These are phyloP conservation scores for Dactylellina leptospora DNA, from an alignment of 2,329 filamentous ascomycete genomes.

Conservation along the genomic window DNA sequence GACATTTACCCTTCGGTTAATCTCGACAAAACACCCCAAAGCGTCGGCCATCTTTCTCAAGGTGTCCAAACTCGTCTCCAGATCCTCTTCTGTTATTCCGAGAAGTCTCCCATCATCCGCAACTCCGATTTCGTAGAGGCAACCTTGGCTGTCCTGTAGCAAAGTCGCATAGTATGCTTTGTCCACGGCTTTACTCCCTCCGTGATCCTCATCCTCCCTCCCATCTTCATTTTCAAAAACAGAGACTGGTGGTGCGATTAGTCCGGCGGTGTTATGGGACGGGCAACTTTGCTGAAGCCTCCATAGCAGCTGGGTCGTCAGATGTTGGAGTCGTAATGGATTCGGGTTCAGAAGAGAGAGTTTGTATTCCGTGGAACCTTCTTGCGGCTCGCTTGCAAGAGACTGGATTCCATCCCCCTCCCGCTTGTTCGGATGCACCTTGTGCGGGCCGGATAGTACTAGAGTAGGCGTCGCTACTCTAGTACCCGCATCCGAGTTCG, in stretches of 20 bases:
- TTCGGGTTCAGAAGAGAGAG: conserved; percentile 71
- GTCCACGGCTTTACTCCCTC: conserved; percentile 62
- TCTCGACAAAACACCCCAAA: conserved; percentile 83
- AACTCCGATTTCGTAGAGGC: conserved; percentile 94
- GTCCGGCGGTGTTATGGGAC: conserved; percentile 69
- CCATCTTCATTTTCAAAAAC: conserved; percentile 57
- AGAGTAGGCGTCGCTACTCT: conserved; percentile 59
- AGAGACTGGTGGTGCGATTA: conserved; percentile 64
- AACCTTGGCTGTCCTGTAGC: conserved; percentile 89
- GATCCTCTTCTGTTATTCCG: conserved; percentile 86
- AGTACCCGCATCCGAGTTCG: conserved; percentile 55
- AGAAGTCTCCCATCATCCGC: conserved; percentile 92
- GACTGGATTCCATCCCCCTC: conserved; percentile 74
- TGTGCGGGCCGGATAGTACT: conserved; percentile 53
- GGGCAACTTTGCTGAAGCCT: conserved; percentile 92
- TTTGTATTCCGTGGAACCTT: conserved; percentile 96
- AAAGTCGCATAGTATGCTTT: conserved; percentile 69
- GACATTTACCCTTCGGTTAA: conserved; percentile 82
- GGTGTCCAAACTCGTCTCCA: conserved; percentile 88
- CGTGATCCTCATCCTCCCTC: conserved; percentile 65
- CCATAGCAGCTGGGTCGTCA: conserved; percentile 96
- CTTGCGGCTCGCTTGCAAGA: conserved; percentile 88
- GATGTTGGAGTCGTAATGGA: conserved; percentile 75
- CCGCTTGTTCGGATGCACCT: conserved; percentile 57
- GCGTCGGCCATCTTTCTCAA: conserved; percentile 90